Percentiles rank a stretch among this genome's conserved stretches.
Conservation (phyloP, 2,329 filamentous ascomycete species). For the Fusarium fujikuroi region DNA sequence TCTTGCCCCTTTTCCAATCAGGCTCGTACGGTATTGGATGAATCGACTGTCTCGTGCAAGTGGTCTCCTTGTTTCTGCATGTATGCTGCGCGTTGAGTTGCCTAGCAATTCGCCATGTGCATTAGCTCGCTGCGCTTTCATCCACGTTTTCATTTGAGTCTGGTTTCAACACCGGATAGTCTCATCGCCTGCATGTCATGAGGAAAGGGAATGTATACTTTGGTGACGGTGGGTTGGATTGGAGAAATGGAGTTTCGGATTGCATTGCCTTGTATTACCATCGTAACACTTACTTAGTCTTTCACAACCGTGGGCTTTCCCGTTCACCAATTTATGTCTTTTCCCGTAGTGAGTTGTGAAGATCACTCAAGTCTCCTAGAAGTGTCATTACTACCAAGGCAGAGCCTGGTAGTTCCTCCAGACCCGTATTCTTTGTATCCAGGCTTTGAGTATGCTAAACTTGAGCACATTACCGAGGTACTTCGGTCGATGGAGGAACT, state of each 20-base stretch:
- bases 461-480: neutral
- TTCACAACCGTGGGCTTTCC: conserved; percentile 9
- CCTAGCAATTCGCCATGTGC: conserved; percentile 9
- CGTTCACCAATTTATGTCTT: neutral
- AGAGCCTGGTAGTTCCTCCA: neutral
- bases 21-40: conserved; percentile 34
- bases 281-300: conserved; percentile 23
- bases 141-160: conserved; percentile 17
- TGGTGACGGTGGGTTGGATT: conserved; percentile 15
- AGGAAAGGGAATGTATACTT: conserved; percentile 34
- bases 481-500: neutral
- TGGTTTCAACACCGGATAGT: conserved; percentile 20
- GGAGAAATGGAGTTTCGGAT: conserved; percentile 36
- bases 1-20: conserved; percentile 10
- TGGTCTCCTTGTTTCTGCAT: conserved; percentile 38
- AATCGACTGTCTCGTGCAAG: conserved; percentile 37
- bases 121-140: conserved; percentile 6
- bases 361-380: neutral
- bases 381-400: neutral
- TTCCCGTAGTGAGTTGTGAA: neutral
- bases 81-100: conserved; percentile 22
- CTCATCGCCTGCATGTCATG: conserved; percentile 35
- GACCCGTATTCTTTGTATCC: neutral
- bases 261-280: conserved; percentile 33
- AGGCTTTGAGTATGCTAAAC: neutral